phyloP scores from a whole-genome alignment of 2,329 filamentous ascomycete species.

The Aspergillaceae sp. region DNA sequence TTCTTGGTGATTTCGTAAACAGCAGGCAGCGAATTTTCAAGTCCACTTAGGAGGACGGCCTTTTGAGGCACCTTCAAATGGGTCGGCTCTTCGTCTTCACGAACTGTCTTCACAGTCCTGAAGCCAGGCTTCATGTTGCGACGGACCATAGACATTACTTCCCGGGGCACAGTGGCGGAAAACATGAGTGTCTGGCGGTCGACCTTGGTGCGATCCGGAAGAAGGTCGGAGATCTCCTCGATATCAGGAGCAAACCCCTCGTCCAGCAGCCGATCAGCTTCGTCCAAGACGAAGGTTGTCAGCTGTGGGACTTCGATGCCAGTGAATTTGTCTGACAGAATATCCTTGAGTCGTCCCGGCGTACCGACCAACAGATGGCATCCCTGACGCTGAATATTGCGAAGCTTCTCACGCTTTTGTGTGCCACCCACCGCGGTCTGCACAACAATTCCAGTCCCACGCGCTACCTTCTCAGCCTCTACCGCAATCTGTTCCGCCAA shows the following conservation, averaged over 20 bases:
- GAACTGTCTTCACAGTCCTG: conserved; percentile 83
- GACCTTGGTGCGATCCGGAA: conserved; percentile 56
- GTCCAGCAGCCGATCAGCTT: conserved; percentile 60
- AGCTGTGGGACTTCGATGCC: conserved; percentile 57
- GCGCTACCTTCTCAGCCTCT: conserved; percentile 63
- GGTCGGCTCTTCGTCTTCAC: conserved; percentile 70
- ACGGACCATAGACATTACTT: conserved; percentile 72
- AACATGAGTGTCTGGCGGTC: conserved; percentile 88
- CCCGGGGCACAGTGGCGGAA: conserved; percentile 80
- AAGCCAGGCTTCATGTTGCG: conserved; percentile 73
- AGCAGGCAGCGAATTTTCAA: conserved; percentile 68
- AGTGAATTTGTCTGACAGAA: conserved; percentile 58
- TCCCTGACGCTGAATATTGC: conserved; percentile 60
- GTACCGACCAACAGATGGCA: conserved; percentile 89
- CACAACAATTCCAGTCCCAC: conserved; percentile 58
- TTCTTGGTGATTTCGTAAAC: conserved; percentile 66
- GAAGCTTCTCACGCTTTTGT: conserved; percentile 61
- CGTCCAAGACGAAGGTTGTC: conserved; percentile 54
- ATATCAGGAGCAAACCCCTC: conserved; percentile 61
- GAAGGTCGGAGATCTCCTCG: conserved; percentile 47
- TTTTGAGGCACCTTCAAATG: conserved; percentile 79
- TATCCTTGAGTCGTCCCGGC: conserved; percentile 76
- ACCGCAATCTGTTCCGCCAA: conserved; percentile 56
- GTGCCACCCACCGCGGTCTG: conserved; percentile 88
- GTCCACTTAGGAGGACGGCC: conserved; percentile 56